Percentiles rank a stretch among this genome's conserved stretches.
Conservation (phyloP, 129 eudicot genomes). For the Cynara cardunculus region DNA sequence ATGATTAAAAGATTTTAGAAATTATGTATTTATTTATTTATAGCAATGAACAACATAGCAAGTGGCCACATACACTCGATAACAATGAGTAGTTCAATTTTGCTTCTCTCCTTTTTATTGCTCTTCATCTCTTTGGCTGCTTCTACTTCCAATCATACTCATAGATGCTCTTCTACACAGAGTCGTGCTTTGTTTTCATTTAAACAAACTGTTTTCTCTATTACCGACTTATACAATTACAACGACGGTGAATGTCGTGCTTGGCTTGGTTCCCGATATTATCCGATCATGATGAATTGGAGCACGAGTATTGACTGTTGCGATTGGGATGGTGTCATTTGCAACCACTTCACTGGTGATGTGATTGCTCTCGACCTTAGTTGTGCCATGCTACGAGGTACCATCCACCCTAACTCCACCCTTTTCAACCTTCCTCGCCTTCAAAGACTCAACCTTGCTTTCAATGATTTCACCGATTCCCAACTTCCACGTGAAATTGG, state of each 20-base stretch:
- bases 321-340: neutral
- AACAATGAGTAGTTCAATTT: neutral
- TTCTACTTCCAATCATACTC: neutral
- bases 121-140: neutral
- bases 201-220: neutral
- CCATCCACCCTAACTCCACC: neutral
- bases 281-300: neutral
- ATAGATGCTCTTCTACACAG: neutral
- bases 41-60: neutral
- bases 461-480: neutral
- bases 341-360: neutral
- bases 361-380: neutral
- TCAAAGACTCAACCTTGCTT: neutral
- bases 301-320: neutral
- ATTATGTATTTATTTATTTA: neutral
- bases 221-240: neutral
- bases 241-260: neutral
- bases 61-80: neutral
- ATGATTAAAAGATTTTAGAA: too few relatives aligned
- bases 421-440: neutral
- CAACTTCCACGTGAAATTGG: neutral
- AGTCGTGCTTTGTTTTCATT: neutral
- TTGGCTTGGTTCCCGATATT: neutral
- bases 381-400: neutral
- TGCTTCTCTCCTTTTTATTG: neutral